Base-by-base conservation (phyloP, 345 rosid species). In the Psidium guajava region DNA sequence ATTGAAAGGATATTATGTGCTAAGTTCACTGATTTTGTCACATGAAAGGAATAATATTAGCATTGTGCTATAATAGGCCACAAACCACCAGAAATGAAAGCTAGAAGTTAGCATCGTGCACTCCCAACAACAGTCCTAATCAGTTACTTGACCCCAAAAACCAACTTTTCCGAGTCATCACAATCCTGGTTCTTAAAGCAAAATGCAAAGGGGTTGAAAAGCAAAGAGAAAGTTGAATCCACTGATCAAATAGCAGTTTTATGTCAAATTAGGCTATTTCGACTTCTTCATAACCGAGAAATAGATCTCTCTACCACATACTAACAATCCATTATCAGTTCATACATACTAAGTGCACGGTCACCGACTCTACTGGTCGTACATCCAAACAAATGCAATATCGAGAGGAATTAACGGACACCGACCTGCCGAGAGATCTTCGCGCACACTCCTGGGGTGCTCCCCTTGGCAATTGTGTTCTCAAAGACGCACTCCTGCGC, bases 401-500 rank as follows among this genome's bases (percentile, higher is more conserved):
- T 36, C 13, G 47, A 69, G 80, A 36, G 80, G 47, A 36, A 69
- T 69, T 18, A 18, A 69, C 25, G 18, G 42, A 69, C 83, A 89
- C 95, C 77, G 40, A 96, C 99, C 96, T 97, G 99, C 87, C 99
- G 89, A 44, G 99, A 85, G 86, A 97, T 97, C 90, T 97, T 97
- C 22, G 99, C 93, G 83, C 92, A 97, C 84, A 97, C 99, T 32
- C 99, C 99, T 40, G 99, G 96, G 13, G 98, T 94, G 84, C 97
- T 97, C 86, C 98, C 99, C 90, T 97, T 97, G 58, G 99, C 96
- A 82, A 97, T 97, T 16, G 98, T 91, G 59, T 96, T 97, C 90
- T 97, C 99, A 75, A 97, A 97, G 24, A 97, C 99, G 85, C 98
- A 95, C 89, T 97, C 99, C 87, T 97, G 99, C 52, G 98, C 99